Conservation (phyloP, 768 basidiomycete genomes). For the Agaricus sinodeliciosus region DNA sequence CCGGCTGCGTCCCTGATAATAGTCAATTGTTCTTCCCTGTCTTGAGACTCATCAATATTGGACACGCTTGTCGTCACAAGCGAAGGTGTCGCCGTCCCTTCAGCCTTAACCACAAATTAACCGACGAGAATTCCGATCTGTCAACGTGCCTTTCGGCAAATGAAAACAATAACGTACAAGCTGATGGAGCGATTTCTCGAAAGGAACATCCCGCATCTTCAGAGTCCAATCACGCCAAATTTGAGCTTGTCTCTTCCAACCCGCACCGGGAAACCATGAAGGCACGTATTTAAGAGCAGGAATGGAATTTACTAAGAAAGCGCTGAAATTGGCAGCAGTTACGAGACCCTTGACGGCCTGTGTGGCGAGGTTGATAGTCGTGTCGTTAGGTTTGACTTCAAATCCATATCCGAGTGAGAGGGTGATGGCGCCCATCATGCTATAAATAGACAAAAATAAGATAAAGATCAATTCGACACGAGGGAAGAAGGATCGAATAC, state of each 20-base stretch:
- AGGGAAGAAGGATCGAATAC: neutral
- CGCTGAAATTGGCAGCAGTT: conserved; percentile 19
- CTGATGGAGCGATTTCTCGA: conserved; percentile 8
- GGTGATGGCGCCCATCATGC: conserved; percentile 21
- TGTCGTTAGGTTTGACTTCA: conserved; percentile 23
- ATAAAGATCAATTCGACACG: too few relatives aligned
- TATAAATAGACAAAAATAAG: conserved; percentile 3
- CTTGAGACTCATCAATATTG: conserved; percentile 12
- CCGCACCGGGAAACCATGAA: conserved; percentile 39
- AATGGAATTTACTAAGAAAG: conserved; percentile 24
- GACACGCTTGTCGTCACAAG: conserved; percentile 14
- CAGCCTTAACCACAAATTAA: conserved; percentile 4
- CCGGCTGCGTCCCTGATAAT: conserved; percentile 17
- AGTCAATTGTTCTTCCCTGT: conserved; percentile 11
- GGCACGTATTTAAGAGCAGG: conserved; percentile 34
- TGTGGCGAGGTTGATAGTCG: conserved; percentile 22
- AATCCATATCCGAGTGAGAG: conserved; percentile 27
- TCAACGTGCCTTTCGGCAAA: neutral
- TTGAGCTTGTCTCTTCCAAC: conserved; percentile 34
- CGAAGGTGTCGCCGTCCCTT: conserved; percentile 15
- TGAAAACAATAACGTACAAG: conserved; percentile 2
- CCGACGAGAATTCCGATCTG: neutral
- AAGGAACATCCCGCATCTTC: conserved; percentile 30
- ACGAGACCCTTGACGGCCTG: conserved; percentile 17
- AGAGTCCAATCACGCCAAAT: conserved; percentile 24